Evolutionary conservation across 1,284 basidiomycete genomes (phyloP).

Genomic region (Vanrija pseudolonga): DNA sequence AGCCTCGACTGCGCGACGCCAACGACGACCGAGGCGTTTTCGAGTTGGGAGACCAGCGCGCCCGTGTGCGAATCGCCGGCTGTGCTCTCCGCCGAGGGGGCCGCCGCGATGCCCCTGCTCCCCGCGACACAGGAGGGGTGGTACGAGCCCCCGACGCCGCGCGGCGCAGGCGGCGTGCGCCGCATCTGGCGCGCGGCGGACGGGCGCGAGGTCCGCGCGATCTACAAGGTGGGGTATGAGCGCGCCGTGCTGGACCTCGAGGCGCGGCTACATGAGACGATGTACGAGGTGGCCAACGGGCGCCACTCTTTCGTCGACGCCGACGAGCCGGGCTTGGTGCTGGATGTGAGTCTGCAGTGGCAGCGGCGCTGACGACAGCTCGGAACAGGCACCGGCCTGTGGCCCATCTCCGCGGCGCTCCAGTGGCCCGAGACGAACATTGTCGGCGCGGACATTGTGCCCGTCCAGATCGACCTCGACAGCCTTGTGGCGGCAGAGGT

Average conservation of each 20-base stretch:
- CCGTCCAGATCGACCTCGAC: slow-evolving; percentile 35
- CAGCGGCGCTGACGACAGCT: slow-evolving; percentile 20
- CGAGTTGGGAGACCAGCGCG: slow-evolving; percentile 23
- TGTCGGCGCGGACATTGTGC: slow-evolving; percentile 42
- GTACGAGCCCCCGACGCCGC: slow-evolving; percentile 15
- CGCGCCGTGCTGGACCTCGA: slow-evolving; percentile 44
- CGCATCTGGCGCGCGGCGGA: slow-evolving; percentile 5
- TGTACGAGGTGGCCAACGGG: slow-evolving; percentile 33
- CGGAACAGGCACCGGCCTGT: slow-evolving; percentile 44
- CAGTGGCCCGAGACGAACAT: slow-evolving; percentile 38
- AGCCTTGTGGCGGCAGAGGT: slow-evolving; percentile 22
- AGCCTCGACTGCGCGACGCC: neutral
- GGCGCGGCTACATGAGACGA: slow-evolving; percentile 41
- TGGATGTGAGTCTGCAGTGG: slow-evolving; percentile 36
- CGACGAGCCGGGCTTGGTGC: slow-evolving; percentile 25
- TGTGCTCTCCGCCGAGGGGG: neutral
- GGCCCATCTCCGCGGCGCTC: slow-evolving; percentile 45
- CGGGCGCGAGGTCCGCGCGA: slow-evolving; percentile 13
- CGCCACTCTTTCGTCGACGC: slow-evolving; percentile 35
- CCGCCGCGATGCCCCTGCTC: neutral
- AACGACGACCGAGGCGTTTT: slow-evolving; percentile 3
- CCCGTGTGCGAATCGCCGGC: neutral
- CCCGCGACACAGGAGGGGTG: slow-evolving; percentile 1
- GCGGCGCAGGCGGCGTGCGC: slow-evolving; percentile 10
- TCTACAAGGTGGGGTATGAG: slow-evolving; percentile 45